Evolutionary conservation across 164 flowering plant genomes (phyloP).

Genomic region (Chloranthus sessilifolius): DNA sequence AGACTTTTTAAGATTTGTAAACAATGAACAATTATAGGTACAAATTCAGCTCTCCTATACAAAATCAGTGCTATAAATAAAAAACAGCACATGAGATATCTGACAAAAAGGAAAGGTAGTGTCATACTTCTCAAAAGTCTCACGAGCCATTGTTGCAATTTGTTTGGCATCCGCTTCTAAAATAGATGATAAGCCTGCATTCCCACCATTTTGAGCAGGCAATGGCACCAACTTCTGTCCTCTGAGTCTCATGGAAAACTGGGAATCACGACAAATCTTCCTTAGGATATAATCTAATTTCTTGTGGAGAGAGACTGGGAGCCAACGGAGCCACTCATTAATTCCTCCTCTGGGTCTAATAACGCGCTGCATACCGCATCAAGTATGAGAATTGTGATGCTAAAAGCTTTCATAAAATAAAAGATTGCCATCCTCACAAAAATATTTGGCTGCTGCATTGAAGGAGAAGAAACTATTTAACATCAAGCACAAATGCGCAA

Average conservation of each 20-base stretch:
- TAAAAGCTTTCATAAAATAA: neutral
- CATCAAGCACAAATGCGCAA: neutral
- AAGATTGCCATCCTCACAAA: neutral
- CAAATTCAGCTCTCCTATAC: neutral
- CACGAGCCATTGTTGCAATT: constrained; percentile 69
- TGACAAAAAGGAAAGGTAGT: neutral
- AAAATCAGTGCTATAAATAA: neutral
- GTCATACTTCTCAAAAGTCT: constrained; percentile 74
- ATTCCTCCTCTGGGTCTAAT: constrained; percentile 85
- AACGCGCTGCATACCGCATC: constrained; percentile 52
- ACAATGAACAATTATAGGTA: too few species aligned
- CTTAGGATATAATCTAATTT: constrained; percentile 43
- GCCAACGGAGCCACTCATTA: constrained; percentile 88
- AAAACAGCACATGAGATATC: neutral
- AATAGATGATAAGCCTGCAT: constrained; percentile 40
- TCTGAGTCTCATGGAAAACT: constrained; percentile 15
- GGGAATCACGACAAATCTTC: constrained; percentile 43
- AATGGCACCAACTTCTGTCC: constrained; percentile 29
- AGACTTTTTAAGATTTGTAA: too few species aligned
- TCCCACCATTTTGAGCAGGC: constrained; percentile 40
- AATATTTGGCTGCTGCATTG: too few species aligned
- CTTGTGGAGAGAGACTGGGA: constrained; percentile 76
- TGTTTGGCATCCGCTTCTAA: constrained; percentile 75
- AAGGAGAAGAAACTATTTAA: neutral
- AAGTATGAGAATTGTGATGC: constrained; percentile 6